Percentiles rank a stretch among this genome's conserved stretches.
phyloP scores from a whole-genome alignment of 768 basidiomycete genomes.

The Lepiota subincarnata region DNA sequence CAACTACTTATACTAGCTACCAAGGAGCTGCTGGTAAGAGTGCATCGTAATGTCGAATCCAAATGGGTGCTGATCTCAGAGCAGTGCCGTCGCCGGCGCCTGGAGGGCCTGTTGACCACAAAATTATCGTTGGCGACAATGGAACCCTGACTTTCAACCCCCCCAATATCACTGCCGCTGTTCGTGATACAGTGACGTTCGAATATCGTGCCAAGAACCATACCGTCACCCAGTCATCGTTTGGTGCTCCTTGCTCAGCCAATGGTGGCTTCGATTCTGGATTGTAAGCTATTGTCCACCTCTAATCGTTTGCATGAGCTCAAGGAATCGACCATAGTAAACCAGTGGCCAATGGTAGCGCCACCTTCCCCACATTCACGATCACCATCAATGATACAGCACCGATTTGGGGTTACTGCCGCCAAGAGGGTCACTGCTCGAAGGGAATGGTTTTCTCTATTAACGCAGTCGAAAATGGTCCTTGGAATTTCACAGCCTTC shows the following conservation, averaged over 20 bases:
- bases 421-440: slow-evolving; percentile 47
- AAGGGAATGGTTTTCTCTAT: slow-evolving; percentile 64
- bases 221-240: slow-evolving; percentile 40
- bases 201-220: slow-evolving; percentile 46
- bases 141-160: slow-evolving; percentile 31
- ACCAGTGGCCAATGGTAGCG: slow-evolving; percentile 33
- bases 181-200: slow-evolving; percentile 42
- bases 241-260: slow-evolving; percentile 32
- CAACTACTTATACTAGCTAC: slow-evolving; percentile 39
- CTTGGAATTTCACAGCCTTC: slow-evolving; percentile 50
- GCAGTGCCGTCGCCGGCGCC: slow-evolving; percentile 25
- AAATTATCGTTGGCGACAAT: slow-evolving; percentile 36
- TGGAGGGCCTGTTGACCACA: slow-evolving; percentile 26
- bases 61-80: neutral
- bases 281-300: slow-evolving; percentile 30
- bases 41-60: neutral
- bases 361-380: slow-evolving; percentile 42
- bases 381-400: slow-evolving; percentile 48
- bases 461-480: slow-evolving; percentile 47
- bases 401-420: slow-evolving; percentile 60
- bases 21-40: slow-evolving; percentile 28
- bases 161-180: slow-evolving; percentile 33
- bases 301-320: neutral
- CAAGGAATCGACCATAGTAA: neutral
- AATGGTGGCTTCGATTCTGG: slow-evolving; percentile 36